Conservation (phyloP, 805 yeast species). For the Yamadazyma kitorensis region DNA sequence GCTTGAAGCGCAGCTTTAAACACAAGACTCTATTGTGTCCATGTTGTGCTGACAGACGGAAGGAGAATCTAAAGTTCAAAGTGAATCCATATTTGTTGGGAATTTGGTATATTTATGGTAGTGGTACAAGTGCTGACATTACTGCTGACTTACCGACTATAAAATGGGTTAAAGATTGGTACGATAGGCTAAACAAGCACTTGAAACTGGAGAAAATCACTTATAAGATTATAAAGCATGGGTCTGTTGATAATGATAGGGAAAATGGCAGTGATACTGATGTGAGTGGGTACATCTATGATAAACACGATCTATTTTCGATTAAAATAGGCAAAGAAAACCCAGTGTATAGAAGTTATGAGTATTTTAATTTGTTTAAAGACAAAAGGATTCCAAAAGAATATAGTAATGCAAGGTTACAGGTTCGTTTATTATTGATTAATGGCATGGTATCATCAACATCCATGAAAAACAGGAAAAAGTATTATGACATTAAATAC, state of each 20-base stretch:
- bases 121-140: background rate
- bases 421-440: too few species aligned
- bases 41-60: slow-evolving; percentile 3
- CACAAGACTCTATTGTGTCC: slow-evolving; percentile 2
- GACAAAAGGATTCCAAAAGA: too few species aligned
- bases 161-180: slow-evolving; percentile 1
- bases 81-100: slow-evolving; percentile 3
- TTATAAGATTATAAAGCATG: slow-evolving; percentile 2
- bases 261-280: too few species aligned
- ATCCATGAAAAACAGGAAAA: too few species aligned
- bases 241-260: too few species aligned
- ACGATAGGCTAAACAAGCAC: slow-evolving; percentile 1
- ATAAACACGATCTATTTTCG: too few species aligned
- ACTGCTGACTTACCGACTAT: background rate
- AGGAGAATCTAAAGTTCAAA: background rate
- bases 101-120: slow-evolving; percentile 1
- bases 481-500: too few species aligned
- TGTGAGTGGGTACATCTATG: too few species aligned
- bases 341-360: background rate
- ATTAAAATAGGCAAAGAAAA: too few species aligned
- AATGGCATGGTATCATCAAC: too few species aligned
- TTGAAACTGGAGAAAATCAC: slow-evolving; percentile 1
- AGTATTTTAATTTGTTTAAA: too few species aligned
- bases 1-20: background rate
- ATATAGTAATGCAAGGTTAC: too few species aligned